Base-by-base conservation (phyloP, 208 protist species). In the Porcisia deanei region DNA sequence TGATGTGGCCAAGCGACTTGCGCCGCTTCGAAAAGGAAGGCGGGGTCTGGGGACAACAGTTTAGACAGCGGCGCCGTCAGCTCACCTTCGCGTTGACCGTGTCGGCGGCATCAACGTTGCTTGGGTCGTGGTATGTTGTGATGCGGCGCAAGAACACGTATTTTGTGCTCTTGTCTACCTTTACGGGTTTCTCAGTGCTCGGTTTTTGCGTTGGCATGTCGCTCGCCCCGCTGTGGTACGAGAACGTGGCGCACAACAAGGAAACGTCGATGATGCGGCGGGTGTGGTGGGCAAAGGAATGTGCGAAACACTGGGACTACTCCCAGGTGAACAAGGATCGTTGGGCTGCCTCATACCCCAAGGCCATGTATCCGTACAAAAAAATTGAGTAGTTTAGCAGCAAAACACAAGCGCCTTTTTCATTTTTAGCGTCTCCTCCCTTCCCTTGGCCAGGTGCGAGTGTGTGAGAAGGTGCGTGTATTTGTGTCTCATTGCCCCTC, bases 271-370 rank as follows among this genome's bases (percentile, higher is more conserved):
- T 97, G 91, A 96, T 97, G 91, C 94, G 94, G 9, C 88, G 94
- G 3, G 88, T 96, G 67, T 97, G 94, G 94, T 97, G 94, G 94
- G 94, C 94, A 52, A 95, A 96, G 91, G 83, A 97, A 85, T 97
- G 94, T 73, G 88, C 88, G n/a, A 90, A 94, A 90, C 63, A 94
- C 75, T 97, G 91, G 88, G 91, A 97, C 80, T 94, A 91, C 84
- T 95, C 91, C 22, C 93, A 97, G 79, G 74, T 95, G 47, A 61
- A 88, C 47, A 75, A 86, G 64, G 78, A 85, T 43, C 77, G 61
- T 49, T 96, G 92, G 92, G 69, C 64, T 60, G 91, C 91, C 7
- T 60, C 77, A 58, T 94, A 94, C 76, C 91, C 91, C 20, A 87
- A 94, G 76, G 85, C 74, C 8, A 70, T 64, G 60, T 81, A 86